Evolutionary conservation across 1,139 yeast species (phyloP).

Genomic region (Suhomyces terraborum): DNA sequence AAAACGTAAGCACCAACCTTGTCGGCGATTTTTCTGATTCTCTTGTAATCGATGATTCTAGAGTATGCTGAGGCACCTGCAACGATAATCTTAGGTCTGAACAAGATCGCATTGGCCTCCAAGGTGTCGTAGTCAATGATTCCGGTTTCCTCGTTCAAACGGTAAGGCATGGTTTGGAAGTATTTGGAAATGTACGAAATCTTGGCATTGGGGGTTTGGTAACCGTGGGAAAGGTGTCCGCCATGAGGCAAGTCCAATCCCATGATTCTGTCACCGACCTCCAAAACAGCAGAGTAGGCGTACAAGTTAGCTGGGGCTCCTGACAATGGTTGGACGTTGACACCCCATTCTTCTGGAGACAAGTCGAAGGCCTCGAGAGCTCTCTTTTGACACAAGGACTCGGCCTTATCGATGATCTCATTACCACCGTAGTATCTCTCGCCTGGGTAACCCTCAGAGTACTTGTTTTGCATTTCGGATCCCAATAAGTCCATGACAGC

Average conservation of each 20-base stretch:
- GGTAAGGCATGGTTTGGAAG: conserved; percentile 96
- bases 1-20: conserved; percentile 89
- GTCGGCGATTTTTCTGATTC: conserved; percentile 88
- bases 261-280: conserved; percentile 92
- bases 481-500: conserved; percentile 94
- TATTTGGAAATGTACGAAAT: conserved; percentile 89
- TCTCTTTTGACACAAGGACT: conserved; percentile 84
- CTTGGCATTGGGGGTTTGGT: conserved; percentile 85
- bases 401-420: conserved; percentile 90
- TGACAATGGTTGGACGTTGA: conserved; percentile 88
- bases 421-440: conserved; percentile 98
- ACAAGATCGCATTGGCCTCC: conserved; percentile 78
- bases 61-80: conserved; percentile 98
- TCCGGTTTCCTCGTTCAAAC: conserved; percentile 83
- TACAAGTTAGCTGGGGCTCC: conserved; percentile 97
- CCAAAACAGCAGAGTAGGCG: conserved; percentile 88
- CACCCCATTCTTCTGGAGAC: conserved; percentile 87
- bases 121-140: conserved; percentile 88
- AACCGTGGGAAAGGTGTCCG: conserved; percentile 95
- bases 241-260: conserved; percentile 97
- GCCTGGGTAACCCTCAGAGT: conserved; percentile 98
- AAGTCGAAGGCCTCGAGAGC: conserved; percentile 84
- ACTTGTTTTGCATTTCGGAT: conserved; percentile 95
- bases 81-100: conserved; percentile 91
- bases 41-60: conserved; percentile 84